Percentiles rank a stretch among this genome's conserved stretches.
phyloP scores from a whole-genome alignment of 2,329 filamentous ascomycete species.

The Dryadomyces sulphureus region DNA sequence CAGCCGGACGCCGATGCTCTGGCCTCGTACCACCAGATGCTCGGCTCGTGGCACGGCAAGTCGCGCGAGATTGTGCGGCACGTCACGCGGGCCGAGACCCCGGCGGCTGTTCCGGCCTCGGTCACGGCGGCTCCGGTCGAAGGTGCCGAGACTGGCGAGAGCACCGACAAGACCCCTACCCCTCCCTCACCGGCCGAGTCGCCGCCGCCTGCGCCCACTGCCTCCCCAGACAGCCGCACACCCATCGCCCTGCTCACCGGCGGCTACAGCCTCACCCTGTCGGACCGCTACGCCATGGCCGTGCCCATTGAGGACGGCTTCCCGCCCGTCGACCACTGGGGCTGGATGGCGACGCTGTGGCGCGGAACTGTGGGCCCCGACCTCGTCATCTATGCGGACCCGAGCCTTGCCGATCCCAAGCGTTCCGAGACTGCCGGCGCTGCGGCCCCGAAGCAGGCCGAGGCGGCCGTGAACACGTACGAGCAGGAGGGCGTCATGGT shows the following conservation, averaged over 20 bases:
- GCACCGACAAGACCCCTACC: neutral
- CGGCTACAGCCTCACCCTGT: conserved; percentile 68
- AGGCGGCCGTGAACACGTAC: conserved; percentile 26
- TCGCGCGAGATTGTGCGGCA: conserved; percentile 53
- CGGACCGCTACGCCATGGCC: conserved; percentile 58
- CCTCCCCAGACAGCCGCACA: conserved; percentile 14
- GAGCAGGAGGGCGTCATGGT: conserved; percentile 29
- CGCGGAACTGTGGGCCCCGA: conserved; percentile 73
- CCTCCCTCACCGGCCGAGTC: neutral
- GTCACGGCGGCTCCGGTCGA: too few relatives aligned
- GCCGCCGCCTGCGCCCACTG: neutral
- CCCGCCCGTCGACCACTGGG: conserved; percentile 80
- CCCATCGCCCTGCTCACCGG: conserved; percentile 62
- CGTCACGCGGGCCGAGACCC: conserved; percentile 18
- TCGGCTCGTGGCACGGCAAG: conserved; percentile 61
- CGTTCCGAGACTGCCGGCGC: too few relatives aligned
- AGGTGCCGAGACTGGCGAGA: neutral
- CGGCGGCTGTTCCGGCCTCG: neutral
- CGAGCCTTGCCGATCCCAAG: too few relatives aligned
- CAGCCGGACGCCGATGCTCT: conserved; percentile 20
- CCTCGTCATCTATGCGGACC: conserved; percentile 46
- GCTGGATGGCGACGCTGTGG: conserved; percentile 94
- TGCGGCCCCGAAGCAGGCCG: conserved; percentile 26
- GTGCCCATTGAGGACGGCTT: conserved; percentile 68
- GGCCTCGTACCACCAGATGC: conserved; percentile 49